Evolutionary conservation across 2,329 filamentous ascomycete genomes (phyloP), one percentile per base, ranked within the genome.

Genomic region (Pseudogymnoascus sp.): DNA sequence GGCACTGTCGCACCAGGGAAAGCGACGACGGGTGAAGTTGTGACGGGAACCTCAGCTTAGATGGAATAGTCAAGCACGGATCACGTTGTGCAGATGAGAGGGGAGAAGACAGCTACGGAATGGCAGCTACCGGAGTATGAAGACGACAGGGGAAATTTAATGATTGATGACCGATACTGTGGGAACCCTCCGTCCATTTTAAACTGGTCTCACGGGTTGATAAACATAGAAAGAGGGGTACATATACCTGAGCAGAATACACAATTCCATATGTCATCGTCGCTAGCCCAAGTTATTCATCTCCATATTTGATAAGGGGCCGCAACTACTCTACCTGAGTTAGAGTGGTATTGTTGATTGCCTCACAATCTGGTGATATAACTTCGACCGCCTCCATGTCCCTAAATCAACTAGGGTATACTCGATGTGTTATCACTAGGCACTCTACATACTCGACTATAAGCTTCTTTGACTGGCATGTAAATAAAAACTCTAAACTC

Each of bases 21-120:
- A 60, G 67, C 67, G 59, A 72, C 69, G 5, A 72, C 64, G n/a
- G 70, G 68, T 3, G 70, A 71, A 63, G 65, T 69, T 52, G 70
- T 72, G 19, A 69, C n/a, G 61, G 72, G 71, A 11, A 70, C 68
- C n/a, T 55, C 28, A 5, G 49, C 49, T 55, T 55, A 55, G 28
- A 11, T 55, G 28, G 49, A 9, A 19, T 33, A 33, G 25, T 22
- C 30, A 33, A 14, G 28, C 2, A 55, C 6, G n/a, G 28, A 16
- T 22, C 11, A 9, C 1, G n/a, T 14, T 11, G 7, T n/a, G 9
- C 8, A 30, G 9, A 52, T 19, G 4, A 16, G 25, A 19, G 28
- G 5, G 14, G 5, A 5, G n/a, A 9, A 19, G 49, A 19, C 16
- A 33, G 49, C 28, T 12, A 33, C 11, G n/a, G 2, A 55, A 55